phyloP scores from a whole-genome alignment of 1,284 basidiomycete genomes.

The Mrakiaceae sp. region DNA sequence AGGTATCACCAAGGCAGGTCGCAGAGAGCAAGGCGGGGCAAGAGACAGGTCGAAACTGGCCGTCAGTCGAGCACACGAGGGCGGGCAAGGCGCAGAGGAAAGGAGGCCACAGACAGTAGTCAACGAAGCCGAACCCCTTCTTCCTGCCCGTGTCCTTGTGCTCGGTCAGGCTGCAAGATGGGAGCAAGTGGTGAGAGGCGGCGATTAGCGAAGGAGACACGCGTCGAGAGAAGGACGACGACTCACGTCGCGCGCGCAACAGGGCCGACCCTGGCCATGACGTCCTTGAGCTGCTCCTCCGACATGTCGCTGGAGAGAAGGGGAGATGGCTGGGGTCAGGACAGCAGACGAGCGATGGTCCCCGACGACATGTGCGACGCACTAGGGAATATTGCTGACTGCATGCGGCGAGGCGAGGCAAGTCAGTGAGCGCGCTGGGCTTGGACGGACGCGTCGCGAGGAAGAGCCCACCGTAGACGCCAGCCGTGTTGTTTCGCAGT shows the following conservation, averaged over 20 bases:
- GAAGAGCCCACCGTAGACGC: constrained; percentile 7
- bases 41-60: too few species aligned
- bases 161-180: constrained; percentile 64
- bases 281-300: constrained; percentile 34
- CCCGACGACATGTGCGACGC: constrained; percentile 10
- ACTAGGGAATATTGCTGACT: constrained; percentile 34
- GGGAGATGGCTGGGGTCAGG: background rate
- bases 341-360: background rate
- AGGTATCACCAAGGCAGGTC: constrained; percentile 7
- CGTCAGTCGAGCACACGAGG: too few species aligned
- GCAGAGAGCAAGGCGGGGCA: background rate
- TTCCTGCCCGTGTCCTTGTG: constrained; percentile 92
- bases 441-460: background rate
- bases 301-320: constrained; percentile 30
- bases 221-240: background rate
- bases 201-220: background rate
- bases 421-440: background rate
- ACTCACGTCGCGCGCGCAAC: constrained; percentile 38
- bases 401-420: background rate
- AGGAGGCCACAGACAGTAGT: constrained; percentile 54
- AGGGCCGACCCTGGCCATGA: constrained; percentile 39
- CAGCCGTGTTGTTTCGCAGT: background rate
- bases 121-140: constrained; percentile 94
- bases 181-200: background rate
- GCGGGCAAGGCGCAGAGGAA: background rate